Conservation (phyloP, 2,329 filamentous ascomycete species). For the Penicillium sp. region DNA sequence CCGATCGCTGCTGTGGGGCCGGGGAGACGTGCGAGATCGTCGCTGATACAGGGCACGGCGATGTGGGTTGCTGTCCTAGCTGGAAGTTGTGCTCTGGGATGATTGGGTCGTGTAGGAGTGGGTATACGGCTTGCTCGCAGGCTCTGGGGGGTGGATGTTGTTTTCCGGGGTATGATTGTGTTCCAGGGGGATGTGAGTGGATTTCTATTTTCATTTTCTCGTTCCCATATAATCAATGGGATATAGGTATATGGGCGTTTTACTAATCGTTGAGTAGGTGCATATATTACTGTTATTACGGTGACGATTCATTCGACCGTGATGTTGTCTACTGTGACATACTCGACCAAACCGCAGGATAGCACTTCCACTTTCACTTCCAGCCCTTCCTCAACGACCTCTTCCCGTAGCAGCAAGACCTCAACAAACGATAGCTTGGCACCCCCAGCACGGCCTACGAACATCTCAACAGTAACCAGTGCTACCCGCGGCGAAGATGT, state of each 20-base stretch:
- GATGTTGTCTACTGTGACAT: conserved; percentile 31
- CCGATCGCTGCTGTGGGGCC: conserved; percentile 58
- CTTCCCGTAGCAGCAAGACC: conserved; percentile 35
- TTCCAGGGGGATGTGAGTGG: conserved; percentile 54
- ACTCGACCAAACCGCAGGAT: conserved; percentile 27
- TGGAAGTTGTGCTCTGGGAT: conserved; percentile 53
- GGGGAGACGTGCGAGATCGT: conserved; percentile 55
- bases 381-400: conserved; percentile 14
- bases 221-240: neutral
- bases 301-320: conserved; percentile 36
- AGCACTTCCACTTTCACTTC: conserved; percentile 15
- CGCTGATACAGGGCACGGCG: conserved; percentile 52
- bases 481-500: conserved; percentile 34
- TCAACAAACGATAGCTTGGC: conserved; percentile 33
- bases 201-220: neutral
- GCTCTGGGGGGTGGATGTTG: conserved; percentile 60
- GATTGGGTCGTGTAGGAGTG: conserved; percentile 51
- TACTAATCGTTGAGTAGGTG: conserved; percentile 23
- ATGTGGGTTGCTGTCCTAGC: conserved; percentile 60
- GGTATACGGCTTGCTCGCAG: conserved; percentile 56
- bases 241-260: neutral
- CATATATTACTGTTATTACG: conserved; percentile 35
- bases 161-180: conserved; percentile 59
- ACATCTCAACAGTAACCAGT: conserved; percentile 35
- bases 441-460: conserved; percentile 42